Conservation (phyloP, 2,329 filamentous ascomycete genomes). For the Claviceps quebecensis region DNA sequence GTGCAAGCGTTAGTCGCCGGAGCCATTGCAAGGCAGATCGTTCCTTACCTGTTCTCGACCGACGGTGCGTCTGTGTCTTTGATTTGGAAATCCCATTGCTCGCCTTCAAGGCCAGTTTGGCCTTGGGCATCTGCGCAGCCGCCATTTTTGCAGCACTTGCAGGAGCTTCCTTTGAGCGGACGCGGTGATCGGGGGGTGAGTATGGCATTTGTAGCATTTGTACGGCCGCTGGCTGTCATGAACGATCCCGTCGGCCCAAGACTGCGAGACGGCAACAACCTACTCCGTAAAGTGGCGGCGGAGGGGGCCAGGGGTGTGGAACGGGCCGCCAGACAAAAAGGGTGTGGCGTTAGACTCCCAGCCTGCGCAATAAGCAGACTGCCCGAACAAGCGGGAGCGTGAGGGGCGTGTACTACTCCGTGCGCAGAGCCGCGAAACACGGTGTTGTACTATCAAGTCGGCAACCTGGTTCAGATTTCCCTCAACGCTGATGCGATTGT, state of each 20-base stretch:
- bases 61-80: constrained; percentile 78
- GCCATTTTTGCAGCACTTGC: constrained; percentile 43
- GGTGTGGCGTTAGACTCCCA: constrained; percentile 4
- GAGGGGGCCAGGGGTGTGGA: constrained; percentile 15
- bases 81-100: constrained; percentile 44
- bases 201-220: constrained; percentile 58
- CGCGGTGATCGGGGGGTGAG: constrained; percentile 47
- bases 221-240: constrained; percentile 8
- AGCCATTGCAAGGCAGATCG: not conserved
- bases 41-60: constrained; percentile 71
- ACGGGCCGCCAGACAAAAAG: constrained; percentile 1
- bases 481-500: not conserved
- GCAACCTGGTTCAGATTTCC: constrained; percentile 8
- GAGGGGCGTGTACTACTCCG: not conserved
- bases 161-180: constrained; percentile 33
- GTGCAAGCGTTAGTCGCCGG: not conserved
- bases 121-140: constrained; percentile 42
- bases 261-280: not conserved
- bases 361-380: not conserved
- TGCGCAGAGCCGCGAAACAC: not conserved
- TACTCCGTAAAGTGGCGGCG: constrained; percentile 11
- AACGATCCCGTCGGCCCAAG: not conserved
- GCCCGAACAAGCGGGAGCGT: not conserved
- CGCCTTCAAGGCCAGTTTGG: constrained; percentile 42
- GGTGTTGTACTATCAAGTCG: not conserved